phyloP scores from a whole-genome alignment of 1,284 basidiomycete genomes.

The Puccinia brachypodii region DNA sequence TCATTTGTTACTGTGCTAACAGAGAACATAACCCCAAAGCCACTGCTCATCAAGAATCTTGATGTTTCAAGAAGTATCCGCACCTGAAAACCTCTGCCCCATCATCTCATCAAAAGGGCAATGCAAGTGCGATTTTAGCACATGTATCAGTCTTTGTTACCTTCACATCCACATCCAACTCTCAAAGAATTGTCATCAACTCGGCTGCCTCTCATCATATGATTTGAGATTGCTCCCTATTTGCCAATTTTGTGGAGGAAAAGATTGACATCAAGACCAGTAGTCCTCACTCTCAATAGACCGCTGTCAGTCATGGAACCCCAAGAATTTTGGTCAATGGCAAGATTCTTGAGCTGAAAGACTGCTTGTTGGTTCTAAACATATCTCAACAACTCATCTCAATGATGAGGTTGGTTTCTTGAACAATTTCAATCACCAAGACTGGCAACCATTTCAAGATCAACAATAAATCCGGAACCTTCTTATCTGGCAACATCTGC shows the following conservation, averaged over 20 bases:
- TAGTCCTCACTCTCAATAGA: background rate
- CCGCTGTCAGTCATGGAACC: background rate
- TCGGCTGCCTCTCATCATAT: constrained; percentile 5
- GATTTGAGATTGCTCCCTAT: background rate
- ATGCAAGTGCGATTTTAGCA: background rate
- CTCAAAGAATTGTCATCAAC: background rate
- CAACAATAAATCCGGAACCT: too few relatives aligned
- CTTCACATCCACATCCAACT: too few relatives aligned
- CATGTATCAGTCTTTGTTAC: background rate
- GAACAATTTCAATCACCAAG: background rate
- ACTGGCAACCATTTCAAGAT: background rate
- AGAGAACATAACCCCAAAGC: background rate
- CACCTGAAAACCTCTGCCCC: background rate
- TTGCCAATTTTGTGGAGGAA: background rate
- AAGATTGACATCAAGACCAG: background rate
- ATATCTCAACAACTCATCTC: background rate
- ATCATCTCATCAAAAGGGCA: too few relatives aligned
- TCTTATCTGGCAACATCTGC: background rate
- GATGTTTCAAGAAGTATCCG: background rate
- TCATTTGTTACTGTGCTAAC: background rate
- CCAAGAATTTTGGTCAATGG: background rate
- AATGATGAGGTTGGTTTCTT: background rate
- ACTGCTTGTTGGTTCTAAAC: background rate
- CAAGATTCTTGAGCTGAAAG: background rate
- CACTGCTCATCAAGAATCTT: background rate